Percentiles rank a stretch among this genome's conserved stretches.
phyloP scores from a whole-genome alignment of 2,329 filamentous ascomycete species.

The Aspergillus clavatus region DNA sequence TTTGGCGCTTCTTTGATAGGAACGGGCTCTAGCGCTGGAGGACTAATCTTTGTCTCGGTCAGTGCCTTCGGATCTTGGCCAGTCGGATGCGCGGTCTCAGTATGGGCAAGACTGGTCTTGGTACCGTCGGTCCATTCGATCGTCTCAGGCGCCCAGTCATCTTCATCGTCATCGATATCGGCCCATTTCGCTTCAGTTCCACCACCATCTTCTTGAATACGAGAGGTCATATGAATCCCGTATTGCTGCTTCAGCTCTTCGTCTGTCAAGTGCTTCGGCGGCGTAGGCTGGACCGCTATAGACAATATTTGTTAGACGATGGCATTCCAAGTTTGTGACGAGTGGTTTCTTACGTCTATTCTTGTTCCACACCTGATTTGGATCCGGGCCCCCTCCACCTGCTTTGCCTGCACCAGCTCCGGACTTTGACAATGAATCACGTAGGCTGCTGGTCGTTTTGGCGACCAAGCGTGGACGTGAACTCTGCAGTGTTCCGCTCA shows the following conservation, averaged over 20 bases:
- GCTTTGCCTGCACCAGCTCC: conserved; percentile 43
- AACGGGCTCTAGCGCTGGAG: conserved; percentile 19
- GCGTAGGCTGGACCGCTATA: conserved; percentile 49
- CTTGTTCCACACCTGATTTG: conserved; percentile 67
- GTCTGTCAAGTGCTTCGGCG: conserved; percentile 62
- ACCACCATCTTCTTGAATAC: conserved; percentile 57
- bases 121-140: conserved; percentile 67
- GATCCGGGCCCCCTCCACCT: conserved; percentile 54
- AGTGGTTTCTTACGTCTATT: conserved; percentile 51
- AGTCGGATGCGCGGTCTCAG: conserved; percentile 21
- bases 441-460: conserved; percentile 53
- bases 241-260: conserved; percentile 66
- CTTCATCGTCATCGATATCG: conserved; percentile 65
- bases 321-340: not conserved
- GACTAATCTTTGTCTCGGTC: conserved; percentile 20
- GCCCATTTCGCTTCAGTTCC: conserved; percentile 64
- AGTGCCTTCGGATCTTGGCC: conserved; percentile 15
- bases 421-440: conserved; percentile 48
- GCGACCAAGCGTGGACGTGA: conserved; percentile 59
- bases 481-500: conserved; percentile 39
- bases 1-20: conserved; percentile 24
- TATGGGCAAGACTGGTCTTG: conserved; percentile 56
- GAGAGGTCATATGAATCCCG: conserved; percentile 62
- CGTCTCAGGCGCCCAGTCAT: conserved; percentile 63
- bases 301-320: conserved; percentile 17